These are phyloP conservation scores for Epichloe sp. DNA, from an alignment of 2,329 filamentous ascomycete genomes.

Conservation along the genomic window DNA sequence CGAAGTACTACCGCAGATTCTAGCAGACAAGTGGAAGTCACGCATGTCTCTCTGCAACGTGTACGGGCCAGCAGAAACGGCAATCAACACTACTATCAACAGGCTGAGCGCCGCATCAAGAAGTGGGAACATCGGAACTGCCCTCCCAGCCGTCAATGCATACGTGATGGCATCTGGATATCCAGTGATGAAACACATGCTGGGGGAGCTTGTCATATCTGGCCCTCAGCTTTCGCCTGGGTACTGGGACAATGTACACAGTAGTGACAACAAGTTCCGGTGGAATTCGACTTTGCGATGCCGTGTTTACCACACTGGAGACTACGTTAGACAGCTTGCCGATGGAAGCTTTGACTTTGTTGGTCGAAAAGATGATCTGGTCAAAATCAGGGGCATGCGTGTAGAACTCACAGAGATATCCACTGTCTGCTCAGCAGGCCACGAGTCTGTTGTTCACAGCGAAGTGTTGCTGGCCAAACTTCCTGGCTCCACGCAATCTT, in stretches of 20 bases:
- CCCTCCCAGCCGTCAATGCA: constrained; percentile 9
- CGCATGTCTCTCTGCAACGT: constrained; percentile 11
- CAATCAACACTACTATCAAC: constrained; percentile 15
- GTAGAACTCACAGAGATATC: constrained; percentile 15
- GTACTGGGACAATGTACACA: constrained; percentile 7
- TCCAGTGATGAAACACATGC: constrained; percentile 38
- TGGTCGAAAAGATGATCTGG: constrained; percentile 11
- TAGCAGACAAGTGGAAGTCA: constrained; percentile 37
- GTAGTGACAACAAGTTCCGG: constrained; percentile 5
- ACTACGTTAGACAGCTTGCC: constrained; percentile 15
- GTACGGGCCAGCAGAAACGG: constrained; percentile 15
- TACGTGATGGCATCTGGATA: constrained; percentile 11
- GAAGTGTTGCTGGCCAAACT: not conserved
- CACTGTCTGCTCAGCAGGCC: not conserved
- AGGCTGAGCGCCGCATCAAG: constrained; percentile 9
- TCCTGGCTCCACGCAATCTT: not conserved
- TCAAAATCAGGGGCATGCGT: constrained; percentile 14
- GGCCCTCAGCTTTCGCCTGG: constrained; percentile 31
- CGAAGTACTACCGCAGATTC: constrained; percentile 44
- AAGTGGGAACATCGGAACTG: constrained; percentile 13
- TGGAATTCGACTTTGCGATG: not conserved
- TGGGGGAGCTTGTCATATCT: constrained; percentile 50
- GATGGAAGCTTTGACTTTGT: constrained; percentile 13
- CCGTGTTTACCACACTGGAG: constrained; percentile 21
- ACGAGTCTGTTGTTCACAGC: not conserved